phyloP scores from a whole-genome alignment of 2,329 filamentous ascomycete genomes.

The Aspergillus neoniger region DNA sequence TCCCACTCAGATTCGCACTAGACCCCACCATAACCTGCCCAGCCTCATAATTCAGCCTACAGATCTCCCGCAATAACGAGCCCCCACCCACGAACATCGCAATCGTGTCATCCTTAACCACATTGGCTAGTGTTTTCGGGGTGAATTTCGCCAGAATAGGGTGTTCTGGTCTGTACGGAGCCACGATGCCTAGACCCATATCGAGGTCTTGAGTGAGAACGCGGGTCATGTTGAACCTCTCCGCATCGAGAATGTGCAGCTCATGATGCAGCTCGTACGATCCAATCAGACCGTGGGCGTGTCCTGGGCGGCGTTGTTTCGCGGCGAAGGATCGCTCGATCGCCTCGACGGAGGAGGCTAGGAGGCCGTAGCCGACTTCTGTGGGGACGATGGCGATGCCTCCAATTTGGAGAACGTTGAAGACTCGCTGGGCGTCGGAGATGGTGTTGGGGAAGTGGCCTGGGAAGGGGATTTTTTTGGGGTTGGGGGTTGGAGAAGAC shows the following conservation, averaged over 20 bases:
- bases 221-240: background rate
- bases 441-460: background rate
- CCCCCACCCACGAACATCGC: constrained; percentile 1
- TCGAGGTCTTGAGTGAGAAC: background rate
- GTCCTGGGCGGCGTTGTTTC: constrained; percentile 24
- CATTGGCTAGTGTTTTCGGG: background rate
- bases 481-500: background rate
- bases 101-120: background rate
- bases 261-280: constrained; percentile 20
- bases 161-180: constrained; percentile 4
- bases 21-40: constrained; percentile 19
- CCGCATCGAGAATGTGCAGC: constrained; percentile 20
- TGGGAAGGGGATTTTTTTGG: background rate
- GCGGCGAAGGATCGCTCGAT: constrained; percentile 25
- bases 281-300: constrained; percentile 25
- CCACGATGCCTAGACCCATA: constrained; percentile 6
- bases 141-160: background rate
- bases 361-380: constrained; percentile 29
- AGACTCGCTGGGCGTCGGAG: constrained; percentile 13
- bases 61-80: constrained; percentile 10
- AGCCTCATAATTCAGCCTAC: constrained; percentile 4
- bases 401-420: constrained; percentile 18
- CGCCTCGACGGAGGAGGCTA: constrained; percentile 17
- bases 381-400: constrained; percentile 27
- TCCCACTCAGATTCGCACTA: constrained; percentile 20